Conservation (phyloP, 257 asterid species). For the Solanum corneliomulleri region DNA sequence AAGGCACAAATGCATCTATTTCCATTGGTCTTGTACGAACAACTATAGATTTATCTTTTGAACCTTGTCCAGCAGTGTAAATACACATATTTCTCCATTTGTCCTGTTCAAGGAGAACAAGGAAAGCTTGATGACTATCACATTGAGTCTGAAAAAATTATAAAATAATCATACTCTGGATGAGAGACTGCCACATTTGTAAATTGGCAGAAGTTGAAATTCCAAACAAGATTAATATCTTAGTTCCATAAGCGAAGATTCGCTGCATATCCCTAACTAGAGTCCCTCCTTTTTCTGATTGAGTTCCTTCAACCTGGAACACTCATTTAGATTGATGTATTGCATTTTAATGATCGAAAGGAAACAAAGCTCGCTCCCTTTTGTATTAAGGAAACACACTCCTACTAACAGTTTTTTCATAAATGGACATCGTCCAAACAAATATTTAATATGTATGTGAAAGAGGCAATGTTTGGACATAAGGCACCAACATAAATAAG, state of each 20-base stretch:
- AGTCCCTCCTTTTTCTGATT: background rate
- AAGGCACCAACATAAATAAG: background rate
- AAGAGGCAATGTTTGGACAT: background rate
- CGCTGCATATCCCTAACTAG: background rate
- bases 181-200: background rate
- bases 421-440: background rate
- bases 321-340: background rate
- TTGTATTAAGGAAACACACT: background rate
- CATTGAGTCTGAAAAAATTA: background rate
- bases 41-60: slow-evolving; percentile 16
- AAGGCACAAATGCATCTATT: background rate
- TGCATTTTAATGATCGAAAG: background rate
- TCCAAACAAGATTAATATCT: background rate
- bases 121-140: background rate
- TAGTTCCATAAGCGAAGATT: background rate
- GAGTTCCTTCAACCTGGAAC: background rate
- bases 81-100: slow-evolving; percentile 46
- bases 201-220: background rate
- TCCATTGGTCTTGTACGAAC: slow-evolving; percentile 9
- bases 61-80: slow-evolving; percentile 16
- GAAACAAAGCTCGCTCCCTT: background rate
- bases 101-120: slow-evolving; percentile 30
- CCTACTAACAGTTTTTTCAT: background rate
- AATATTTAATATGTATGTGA: background rate
- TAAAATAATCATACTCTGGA: background rate